Evolutionary conservation across 1,139 yeast genomes (phyloP).

Genomic region (Debaryomycetaceae sp.): DNA sequence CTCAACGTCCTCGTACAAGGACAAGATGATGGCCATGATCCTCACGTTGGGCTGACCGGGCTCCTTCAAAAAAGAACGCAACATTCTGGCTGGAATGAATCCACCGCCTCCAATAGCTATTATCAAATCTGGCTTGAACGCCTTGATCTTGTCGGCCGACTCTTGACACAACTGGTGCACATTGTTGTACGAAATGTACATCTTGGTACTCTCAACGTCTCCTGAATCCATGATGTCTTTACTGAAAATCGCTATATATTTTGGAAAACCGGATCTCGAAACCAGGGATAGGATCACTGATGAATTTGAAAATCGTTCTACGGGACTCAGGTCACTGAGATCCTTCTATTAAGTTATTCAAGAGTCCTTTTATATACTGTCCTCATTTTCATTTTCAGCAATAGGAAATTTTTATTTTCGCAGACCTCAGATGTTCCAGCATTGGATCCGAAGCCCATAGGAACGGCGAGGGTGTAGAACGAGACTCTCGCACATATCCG

Average conservation of each 20-base stretch:
- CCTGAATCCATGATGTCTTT: constrained; percentile 22
- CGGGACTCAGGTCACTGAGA: neutral
- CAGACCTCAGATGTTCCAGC: neutral
- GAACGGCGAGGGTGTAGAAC: neutral
- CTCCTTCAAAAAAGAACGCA: constrained; percentile 83
- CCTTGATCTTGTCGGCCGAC: constrained; percentile 67
- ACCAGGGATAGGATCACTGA: too few relatives aligned
- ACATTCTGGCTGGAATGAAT: constrained; percentile 91
- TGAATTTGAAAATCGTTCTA: neutral
- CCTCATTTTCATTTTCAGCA: neutral
- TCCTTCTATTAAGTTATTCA: neutral
- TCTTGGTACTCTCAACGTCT: constrained; percentile 46
- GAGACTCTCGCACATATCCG: neutral
- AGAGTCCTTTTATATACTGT: neutral
- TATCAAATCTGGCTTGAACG: constrained; percentile 77
- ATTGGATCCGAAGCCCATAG: neutral
- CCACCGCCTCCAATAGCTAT: constrained; percentile 96
- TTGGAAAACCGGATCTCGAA: neutral
- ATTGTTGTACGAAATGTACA: constrained; percentile 87
- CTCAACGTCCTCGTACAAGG: constrained; percentile 80
- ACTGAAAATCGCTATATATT: neutral
- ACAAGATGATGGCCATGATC: constrained; percentile 89
- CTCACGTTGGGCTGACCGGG: constrained; percentile 87
- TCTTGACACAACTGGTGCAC: constrained; percentile 92
- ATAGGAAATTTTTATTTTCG: neutral